Base-by-base conservation (phyloP, 1,139 yeast species). In the Eremothecium gossypii region DNA sequence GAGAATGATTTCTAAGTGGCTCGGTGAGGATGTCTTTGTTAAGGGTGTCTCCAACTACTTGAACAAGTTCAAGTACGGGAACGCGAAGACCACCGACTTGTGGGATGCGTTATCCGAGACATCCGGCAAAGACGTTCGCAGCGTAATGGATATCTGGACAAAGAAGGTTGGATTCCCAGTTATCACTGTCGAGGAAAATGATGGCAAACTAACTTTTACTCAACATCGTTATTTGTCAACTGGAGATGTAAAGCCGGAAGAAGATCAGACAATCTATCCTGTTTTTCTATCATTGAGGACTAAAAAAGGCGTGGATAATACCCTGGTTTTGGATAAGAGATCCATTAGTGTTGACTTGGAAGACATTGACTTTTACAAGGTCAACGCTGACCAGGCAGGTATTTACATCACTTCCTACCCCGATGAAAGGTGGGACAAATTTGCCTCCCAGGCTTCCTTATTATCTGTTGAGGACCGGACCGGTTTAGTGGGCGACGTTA, bases 141-240 rank as follows among this genome's bases (percentile, higher is more conserved):
- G 68, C 46, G 77, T 81, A 52, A 85, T 86, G 94, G 74, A 77
- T 50, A 69, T 76, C 41, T 86, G 96, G 96, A 84, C 91, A 44
- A 74, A 77, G 50, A 76, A 79, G 59, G 79, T 83, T 47, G 96
- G 96, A 5, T 85, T 72, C 68, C 96, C 96, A n/a, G 72, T 85
- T 12, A 68, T 86, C 39, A 69, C 77, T 41, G 91, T 83, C 27
- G 79, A 74, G 55, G 63, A 66, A 32, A 68, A 64, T 30, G 61
- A 66, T 40, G 37, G 37, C n/a, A 60, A 69, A 37, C 65, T 83
- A 52, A 69, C 68, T 10, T 69, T 83, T 43, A 70, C 69, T 39
- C 95, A 85, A 67, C 72, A 83, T 58, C 76, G 96, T 57, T 85
- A 79, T 67, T 71, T 85, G 55, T 73, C 78, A 43, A 77, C 91